These are phyloP conservation scores for Fraxinus anomala DNA, from an alignment of 257 asterid species.

Conservation along the genomic window DNA sequence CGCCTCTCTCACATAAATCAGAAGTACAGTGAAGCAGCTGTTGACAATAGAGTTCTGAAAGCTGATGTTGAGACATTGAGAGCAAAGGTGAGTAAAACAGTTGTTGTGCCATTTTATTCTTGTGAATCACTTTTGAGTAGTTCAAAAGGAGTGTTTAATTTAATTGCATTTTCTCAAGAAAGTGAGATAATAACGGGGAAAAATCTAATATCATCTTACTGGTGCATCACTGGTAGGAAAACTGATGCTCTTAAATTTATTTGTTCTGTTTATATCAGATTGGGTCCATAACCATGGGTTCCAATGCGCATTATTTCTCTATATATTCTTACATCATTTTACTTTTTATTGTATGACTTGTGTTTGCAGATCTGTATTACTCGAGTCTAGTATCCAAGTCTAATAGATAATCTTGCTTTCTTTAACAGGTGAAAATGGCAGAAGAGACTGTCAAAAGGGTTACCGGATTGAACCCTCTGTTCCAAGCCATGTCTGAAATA, in stretches of 20 bases:
- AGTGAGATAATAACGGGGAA: neutral
- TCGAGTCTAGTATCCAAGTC: neutral
- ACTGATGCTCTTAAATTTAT: neutral
- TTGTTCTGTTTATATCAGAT: too few relatives aligned
- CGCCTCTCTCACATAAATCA: slow-evolving; percentile 78
- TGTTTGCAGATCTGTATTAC: neutral
- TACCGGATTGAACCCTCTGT: slow-evolving; percentile 78
- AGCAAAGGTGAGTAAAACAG: slow-evolving; percentile 66
- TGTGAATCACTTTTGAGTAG: neutral
- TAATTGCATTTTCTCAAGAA: neutral
- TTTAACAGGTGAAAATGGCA: slow-evolving; percentile 86
- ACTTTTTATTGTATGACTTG: neutral
- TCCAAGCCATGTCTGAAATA: slow-evolving; percentile 85
- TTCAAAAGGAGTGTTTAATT: neutral
- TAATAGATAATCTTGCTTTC: neutral
- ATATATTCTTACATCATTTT: neutral
- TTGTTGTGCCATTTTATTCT: neutral
- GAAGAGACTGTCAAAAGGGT: slow-evolving; percentile 89
- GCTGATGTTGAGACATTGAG: slow-evolving; percentile 96
- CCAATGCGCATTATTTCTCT: neutral
- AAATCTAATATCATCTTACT: neutral
- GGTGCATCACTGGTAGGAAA: neutral
- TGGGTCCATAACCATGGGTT: neutral
- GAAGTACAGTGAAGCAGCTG: slow-evolving; percentile 91
- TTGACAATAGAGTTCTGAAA: slow-evolving; percentile 91